Evolutionary conservation across 2,329 filamentous ascomycete genomes (phyloP).

Genomic region (Talaromyces atroroseus): DNA sequence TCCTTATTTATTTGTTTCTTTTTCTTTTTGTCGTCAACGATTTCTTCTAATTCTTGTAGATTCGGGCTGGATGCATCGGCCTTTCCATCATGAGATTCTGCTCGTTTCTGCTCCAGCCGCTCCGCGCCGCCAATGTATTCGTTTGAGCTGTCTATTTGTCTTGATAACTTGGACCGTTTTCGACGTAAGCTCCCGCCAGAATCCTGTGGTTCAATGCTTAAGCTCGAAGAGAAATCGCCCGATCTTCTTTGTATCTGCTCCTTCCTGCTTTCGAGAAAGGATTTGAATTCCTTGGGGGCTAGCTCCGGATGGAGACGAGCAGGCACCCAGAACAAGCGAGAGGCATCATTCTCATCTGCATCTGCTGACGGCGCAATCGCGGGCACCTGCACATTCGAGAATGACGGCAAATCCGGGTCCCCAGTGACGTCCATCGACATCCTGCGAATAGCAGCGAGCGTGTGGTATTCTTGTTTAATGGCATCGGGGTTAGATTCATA

Average conservation of each 20-base stretch:
- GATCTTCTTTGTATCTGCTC: conserved; percentile 83
- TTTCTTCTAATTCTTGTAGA: conserved; percentile 64
- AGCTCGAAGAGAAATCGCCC: conserved; percentile 59
- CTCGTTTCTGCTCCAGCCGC: conserved; percentile 67
- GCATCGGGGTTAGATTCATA: conserved; percentile 87
- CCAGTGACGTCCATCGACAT: conserved; percentile 89
- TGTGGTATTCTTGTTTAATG: conserved; percentile 86
- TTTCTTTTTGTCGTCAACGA: conserved; percentile 63
- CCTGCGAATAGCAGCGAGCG: conserved; percentile 79
- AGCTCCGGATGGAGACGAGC: conserved; percentile 90
- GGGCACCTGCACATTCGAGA: conserved; percentile 37
- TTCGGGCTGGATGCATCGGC: conserved; percentile 58
- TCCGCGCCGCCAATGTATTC: conserved; percentile 82
- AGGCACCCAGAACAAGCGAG: conserved; percentile 90
- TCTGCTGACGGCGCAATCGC: conserved; percentile 39
- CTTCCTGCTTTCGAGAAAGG: conserved; percentile 87
- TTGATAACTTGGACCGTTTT: conserved; percentile 93
- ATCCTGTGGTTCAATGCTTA: conserved; percentile 48
- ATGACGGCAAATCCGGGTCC: conserved; percentile 51
- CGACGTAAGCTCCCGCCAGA: conserved; percentile 61
- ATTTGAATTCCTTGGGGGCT: conserved; percentile 93
- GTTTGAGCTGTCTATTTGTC: conserved; percentile 73
- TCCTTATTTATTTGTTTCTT: conserved; percentile 63
- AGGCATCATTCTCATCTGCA: conserved; percentile 75
- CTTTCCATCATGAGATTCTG: conserved; percentile 48